Percentiles rank a stretch among this genome's conserved stretches.
Evolutionary conservation across 2,329 filamentous ascomycete genomes (phyloP).

Genomic region (Fusarium musae): DNA sequence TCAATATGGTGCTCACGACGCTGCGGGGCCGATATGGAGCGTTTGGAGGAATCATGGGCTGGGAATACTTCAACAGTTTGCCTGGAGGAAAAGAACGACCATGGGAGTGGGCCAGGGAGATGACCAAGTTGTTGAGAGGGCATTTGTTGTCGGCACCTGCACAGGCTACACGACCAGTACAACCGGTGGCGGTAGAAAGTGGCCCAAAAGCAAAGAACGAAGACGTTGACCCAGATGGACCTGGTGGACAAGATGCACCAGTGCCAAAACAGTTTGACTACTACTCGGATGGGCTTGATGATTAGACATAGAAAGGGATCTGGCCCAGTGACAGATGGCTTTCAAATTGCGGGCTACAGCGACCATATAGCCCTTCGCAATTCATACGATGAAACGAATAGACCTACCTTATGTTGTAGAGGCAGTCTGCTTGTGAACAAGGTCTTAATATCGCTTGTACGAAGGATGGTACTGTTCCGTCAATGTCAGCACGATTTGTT

Average conservation of each 20-base stretch:
- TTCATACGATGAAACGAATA: background rate
- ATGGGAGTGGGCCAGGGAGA: conserved; percentile 81
- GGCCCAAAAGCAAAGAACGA: background rate
- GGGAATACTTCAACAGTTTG: conserved; percentile 91
- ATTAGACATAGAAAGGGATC: conserved; percentile 1
- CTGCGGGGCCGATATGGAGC: conserved; percentile 64
- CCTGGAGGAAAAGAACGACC: conserved; percentile 71
- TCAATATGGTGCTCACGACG: conserved; percentile 55
- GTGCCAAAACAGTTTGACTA: conserved; percentile 50
- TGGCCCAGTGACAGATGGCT: background rate
- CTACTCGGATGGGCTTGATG: conserved; percentile 47
- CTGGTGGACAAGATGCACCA: conserved; percentile 42
- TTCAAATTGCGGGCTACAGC: background rate
- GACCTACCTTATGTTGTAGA: too few species aligned
- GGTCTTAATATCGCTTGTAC: background rate
- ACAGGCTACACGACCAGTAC: background rate
- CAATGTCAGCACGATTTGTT: background rate
- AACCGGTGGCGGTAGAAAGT: background rate
- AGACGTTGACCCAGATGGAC: conserved; percentile 43
- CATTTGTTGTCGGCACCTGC: conserved; percentile 25
- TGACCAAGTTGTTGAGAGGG: conserved; percentile 61
- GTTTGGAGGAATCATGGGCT: conserved; percentile 92
- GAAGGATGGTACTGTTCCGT: background rate
- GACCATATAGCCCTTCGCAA: background rate
- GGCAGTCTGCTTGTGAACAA: background rate